Evolutionary conservation across 768 basidiomycete species (phyloP).

Genomic region (Hortiboletus campestris): DNA sequence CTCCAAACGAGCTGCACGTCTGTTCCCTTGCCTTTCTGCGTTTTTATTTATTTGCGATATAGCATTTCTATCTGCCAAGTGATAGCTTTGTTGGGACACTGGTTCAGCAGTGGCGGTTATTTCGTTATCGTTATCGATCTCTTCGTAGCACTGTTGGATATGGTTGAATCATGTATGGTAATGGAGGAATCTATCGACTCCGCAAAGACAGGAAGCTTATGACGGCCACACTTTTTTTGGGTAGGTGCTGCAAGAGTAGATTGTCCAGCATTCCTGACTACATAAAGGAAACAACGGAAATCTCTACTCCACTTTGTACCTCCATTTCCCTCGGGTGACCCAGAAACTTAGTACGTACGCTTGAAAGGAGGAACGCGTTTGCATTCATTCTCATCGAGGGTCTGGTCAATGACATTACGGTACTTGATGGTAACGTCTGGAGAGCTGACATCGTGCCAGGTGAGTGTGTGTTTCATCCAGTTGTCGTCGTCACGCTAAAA

Average conservation of each 20-base stretch:
- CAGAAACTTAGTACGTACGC: constrained; percentile 70
- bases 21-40: background rate
- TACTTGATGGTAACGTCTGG: constrained; percentile 90
- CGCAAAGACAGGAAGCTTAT: too few species aligned
- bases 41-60: background rate
- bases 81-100: background rate
- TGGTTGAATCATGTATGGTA: background rate
- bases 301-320: constrained; percentile 7
- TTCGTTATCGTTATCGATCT: background rate
- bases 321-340: background rate
- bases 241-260: background rate
- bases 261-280: constrained; percentile 9
- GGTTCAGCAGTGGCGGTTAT: background rate
- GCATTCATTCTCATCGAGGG: constrained; percentile 96
- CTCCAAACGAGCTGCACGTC: background rate
- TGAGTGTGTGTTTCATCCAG: constrained; percentile 96
- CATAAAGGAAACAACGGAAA: constrained; percentile 2
- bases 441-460: constrained; percentile 75
- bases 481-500: constrained; percentile 82
- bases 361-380: constrained; percentile 97
- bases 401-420: constrained; percentile 78
- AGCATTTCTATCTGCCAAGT: background rate
- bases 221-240: too few species aligned
- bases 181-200: background rate
- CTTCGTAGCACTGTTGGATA: background rate